Percentiles rank a stretch among this genome's conserved stretches.
These are phyloP conservation scores for Tephrocybe sp. DNA, from an alignment of 768 basidiomycete species.

Conservation along the genomic window DNA sequence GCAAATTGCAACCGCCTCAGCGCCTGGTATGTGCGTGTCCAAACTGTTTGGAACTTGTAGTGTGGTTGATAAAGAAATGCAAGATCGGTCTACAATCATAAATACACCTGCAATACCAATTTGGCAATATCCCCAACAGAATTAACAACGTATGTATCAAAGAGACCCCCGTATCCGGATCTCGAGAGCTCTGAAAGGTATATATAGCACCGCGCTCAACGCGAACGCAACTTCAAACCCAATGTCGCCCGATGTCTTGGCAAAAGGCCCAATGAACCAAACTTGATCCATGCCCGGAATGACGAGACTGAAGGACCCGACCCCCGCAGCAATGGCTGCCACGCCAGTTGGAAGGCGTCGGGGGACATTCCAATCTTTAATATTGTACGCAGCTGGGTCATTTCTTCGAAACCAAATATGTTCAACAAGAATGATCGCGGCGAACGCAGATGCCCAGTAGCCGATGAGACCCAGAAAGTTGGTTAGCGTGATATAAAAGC, in stretches of 20 bases:
- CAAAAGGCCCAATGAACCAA: constrained; percentile 80
- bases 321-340: constrained; percentile 59
- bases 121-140: no score
- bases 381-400: constrained; percentile 52
- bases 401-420: constrained; percentile 66
- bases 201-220: constrained; percentile 52
- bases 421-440: constrained; percentile 63
- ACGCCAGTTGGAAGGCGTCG: constrained; percentile 60
- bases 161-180: constrained; percentile 27
- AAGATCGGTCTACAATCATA: no score
- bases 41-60: not conserved
- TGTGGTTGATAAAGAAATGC: no score
- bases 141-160: no score
- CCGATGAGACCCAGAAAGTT: constrained; percentile 78
- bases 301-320: constrained; percentile 56
- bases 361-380: constrained; percentile 56
- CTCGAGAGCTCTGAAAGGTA: constrained; percentile 55
- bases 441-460: constrained; percentile 66
- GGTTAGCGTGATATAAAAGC: constrained; percentile 66
- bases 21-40: no score
- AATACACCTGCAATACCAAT: no score
- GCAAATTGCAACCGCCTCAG: no score
- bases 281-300: constrained; percentile 73
- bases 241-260: constrained; percentile 67
- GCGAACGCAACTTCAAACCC: constrained; percentile 78